phyloP scores from a whole-genome alignment of 139 green algal genomes.

The Limnomonas spitsbergensis region DNA sequence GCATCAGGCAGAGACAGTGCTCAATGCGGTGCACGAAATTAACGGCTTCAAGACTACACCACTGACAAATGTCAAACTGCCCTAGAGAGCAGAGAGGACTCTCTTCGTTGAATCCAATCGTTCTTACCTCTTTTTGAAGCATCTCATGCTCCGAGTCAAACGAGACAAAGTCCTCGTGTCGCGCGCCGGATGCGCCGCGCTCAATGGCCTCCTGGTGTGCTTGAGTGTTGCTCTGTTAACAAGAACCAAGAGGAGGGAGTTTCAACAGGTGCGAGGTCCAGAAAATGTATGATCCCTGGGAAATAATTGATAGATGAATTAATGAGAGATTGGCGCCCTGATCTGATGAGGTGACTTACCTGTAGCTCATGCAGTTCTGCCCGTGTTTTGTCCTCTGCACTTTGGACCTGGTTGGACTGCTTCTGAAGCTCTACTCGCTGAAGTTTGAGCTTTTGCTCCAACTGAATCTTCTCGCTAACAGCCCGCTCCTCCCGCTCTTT shows the following conservation, averaged over 20 bases:
- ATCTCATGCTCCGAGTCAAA: slow-evolving; percentile 9
- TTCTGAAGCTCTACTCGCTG: slow-evolving; percentile 49
- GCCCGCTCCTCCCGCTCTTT: slow-evolving; percentile 44
- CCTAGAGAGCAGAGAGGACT: no score
- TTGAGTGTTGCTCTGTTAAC: background rate
- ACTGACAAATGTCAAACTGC: no score
- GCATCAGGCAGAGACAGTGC: no score
- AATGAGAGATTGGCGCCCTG: no score
- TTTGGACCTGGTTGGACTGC: slow-evolving; percentile 25
- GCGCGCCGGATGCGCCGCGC: background rate
- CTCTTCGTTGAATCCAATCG: no score
- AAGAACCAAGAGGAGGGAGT: background rate
- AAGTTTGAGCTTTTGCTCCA: slow-evolving; percentile 57
- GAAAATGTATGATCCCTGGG: no score
- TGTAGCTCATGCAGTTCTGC: slow-evolving; percentile 35
- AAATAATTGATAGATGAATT: no score
- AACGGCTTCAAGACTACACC: no score
- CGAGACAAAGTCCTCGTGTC: slow-evolving; percentile 8
- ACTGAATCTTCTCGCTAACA: slow-evolving; percentile 38
- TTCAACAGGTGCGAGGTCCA: background rate
- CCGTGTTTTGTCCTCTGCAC: slow-evolving; percentile 30
- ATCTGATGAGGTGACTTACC: background rate
- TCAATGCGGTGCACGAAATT: no score
- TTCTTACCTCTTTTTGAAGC: slow-evolving; percentile 29
- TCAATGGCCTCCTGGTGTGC: background rate